Base-by-base conservation (phyloP, 1,139 yeast species). In the Lodderomyces parapsilosis region DNA sequence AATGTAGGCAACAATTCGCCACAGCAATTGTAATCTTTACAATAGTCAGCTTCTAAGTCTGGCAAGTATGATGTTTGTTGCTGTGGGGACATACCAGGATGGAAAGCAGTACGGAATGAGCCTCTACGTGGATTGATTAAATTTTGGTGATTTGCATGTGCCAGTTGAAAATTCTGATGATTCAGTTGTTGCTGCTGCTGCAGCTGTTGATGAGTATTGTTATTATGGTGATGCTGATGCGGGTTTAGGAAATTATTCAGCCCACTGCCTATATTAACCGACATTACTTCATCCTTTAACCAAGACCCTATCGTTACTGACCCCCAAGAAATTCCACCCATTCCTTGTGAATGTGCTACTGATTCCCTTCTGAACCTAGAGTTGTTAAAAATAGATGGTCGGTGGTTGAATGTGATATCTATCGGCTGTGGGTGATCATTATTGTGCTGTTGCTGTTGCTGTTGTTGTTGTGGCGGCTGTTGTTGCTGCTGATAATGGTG, bases 241-340 rank as follows among this genome's bases (percentile, higher is more conserved):
- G 32, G 40, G 25, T 19, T 18, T 36, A 18, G 13, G 14, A 30
- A 30, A 30, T 30, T 30, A 9, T 30, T 30, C 33, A 30, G 18
- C 11, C 23, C 34, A 11, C 14, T 14, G 11, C 23, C 33, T 15
- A 30, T 55, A 45, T 59, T 67, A 43, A 74, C 63, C 80, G 68
- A 71, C 78, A 79, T 76, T 31, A 88, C 96, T 62, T 93, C 99
- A 60, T 93, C 98, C 60, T 90, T 86, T 33, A 93, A 72, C 98
- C 98, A 93, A 18, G 94, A 84, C 9, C 98, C 97, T 37, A 93
- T 91, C 19, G 96, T 86, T 47, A 90, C 81, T 2, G 96, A 90
- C 20, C 98, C 98, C 96, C 97, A 93, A n/a, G 96, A 85, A 31
- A 93, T 87, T 41, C 98, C 98, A 35, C 98, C 98, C 83, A 91